phyloP scores from a whole-genome alignment of 2,329 filamentous ascomycete genomes.

The Diaporthe vaccinii region DNA sequence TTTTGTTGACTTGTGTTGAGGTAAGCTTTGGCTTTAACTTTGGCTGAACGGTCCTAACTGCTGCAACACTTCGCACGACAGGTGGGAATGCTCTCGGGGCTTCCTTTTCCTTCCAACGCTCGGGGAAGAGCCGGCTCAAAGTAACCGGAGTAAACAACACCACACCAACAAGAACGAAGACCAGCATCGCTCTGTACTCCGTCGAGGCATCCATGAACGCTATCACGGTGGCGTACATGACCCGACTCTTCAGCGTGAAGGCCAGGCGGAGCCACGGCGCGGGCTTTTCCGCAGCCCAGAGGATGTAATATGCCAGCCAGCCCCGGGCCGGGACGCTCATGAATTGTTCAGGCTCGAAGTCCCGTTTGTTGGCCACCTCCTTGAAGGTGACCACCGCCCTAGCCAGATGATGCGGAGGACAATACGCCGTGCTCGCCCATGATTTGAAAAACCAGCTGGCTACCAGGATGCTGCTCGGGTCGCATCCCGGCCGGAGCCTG shows the following conservation, averaged over 20 bases:
- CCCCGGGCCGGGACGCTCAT: not conserved
- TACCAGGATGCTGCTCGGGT: not conserved
- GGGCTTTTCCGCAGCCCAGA: not conserved
- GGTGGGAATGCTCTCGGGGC: not conserved
- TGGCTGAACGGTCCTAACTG: not conserved
- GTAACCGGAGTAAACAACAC: not conserved
- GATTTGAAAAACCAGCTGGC: slow-evolving; percentile 2
- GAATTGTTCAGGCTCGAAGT: not conserved
- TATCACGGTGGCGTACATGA: not conserved
- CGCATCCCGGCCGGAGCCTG: slow-evolving; percentile 7
- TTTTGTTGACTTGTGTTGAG: not conserved
- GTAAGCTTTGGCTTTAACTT: not conserved
- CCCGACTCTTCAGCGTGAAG: not conserved
- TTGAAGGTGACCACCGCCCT: not conserved
- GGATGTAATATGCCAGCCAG: not conserved
- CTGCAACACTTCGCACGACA: not conserved
- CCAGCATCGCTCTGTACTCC: not conserved
- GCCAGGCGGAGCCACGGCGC: not conserved
- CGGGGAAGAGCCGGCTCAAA: not conserved
- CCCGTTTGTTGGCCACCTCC: not conserved
- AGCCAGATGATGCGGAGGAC: not conserved
- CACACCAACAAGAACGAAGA: not conserved
- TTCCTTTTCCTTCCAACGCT: not conserved
- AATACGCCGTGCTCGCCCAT: not conserved
- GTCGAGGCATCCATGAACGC: not conserved